A percentile compares a stretch with the other conserved stretches of the same genome.
Evolutionary conservation across 1,284 basidiomycete species (phyloP).

Genomic region (Sanguinoderma infundibulare): DNA sequence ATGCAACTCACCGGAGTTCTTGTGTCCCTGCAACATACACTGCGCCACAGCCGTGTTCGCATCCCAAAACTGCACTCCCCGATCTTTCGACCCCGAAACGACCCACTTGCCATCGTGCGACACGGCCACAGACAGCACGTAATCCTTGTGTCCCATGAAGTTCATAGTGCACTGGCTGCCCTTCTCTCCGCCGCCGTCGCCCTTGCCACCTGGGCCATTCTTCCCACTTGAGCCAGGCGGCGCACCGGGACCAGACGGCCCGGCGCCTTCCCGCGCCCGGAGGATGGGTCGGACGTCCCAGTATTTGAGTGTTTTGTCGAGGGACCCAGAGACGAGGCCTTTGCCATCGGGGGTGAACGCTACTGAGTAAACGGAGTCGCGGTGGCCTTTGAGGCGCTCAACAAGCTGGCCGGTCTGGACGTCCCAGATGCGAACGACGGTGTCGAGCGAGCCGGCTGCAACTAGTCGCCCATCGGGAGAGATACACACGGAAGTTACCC

Average conservation of each 20-base stretch:
- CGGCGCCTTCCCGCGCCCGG: constrained; percentile 23
- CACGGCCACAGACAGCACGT: constrained; percentile 66
- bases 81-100: constrained; percentile 80
- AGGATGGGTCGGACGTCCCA: constrained; percentile 61
- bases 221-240: constrained; percentile 6
- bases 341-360: constrained; percentile 78
- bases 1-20: constrained; percentile 68
- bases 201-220: constrained; percentile 25
- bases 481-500: constrained; percentile 69
- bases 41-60: constrained; percentile 69
- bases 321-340: constrained; percentile 67
- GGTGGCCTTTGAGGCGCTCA: constrained; percentile 74
- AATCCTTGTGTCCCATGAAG: constrained; percentile 75
- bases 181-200: constrained; percentile 38
- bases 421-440: constrained; percentile 78
- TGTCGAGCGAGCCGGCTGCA: constrained; percentile 77
- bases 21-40: constrained; percentile 84
- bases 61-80: constrained; percentile 82
- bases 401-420: constrained; percentile 67
- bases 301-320: constrained; percentile 78
- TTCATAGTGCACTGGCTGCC: constrained; percentile 60
- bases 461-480: constrained; percentile 72
- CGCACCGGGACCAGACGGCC: constrained; percentile 3
- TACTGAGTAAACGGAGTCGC: constrained; percentile 79
- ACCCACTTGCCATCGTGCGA: constrained; percentile 78